A percentile compares a stretch with the other conserved stretches of the same genome.
phyloP scores from a whole-genome alignment of 1,284 basidiomycete species.

The Phenoliferia sp. region DNA sequence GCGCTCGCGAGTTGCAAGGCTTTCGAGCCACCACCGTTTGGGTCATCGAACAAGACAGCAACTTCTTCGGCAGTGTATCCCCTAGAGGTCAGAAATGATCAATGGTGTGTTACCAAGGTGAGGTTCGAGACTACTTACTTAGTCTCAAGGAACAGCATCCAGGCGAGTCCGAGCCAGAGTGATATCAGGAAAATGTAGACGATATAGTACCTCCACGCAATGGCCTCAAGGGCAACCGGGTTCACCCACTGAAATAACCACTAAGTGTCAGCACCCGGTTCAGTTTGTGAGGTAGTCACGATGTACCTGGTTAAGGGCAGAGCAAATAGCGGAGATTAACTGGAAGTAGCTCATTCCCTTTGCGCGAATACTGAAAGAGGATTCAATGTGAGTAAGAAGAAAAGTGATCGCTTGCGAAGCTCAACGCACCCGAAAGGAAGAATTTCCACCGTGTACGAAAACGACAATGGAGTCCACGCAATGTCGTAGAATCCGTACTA shows the following conservation, averaged over 20 bases:
- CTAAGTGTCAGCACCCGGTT: background rate
- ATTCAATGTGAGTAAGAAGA: background rate
- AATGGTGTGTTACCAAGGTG: background rate
- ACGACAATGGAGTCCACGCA: conserved; percentile 57
- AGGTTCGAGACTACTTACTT: conserved; percentile 38
- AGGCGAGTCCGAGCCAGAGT: conserved; percentile 56
- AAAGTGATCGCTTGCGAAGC: background rate
- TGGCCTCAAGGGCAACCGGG: conserved; percentile 56
- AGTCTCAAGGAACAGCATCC: conserved; percentile 65
- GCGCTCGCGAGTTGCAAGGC: background rate
- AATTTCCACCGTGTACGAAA: conserved; percentile 53
- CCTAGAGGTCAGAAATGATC: conserved; percentile 13
- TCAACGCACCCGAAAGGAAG: too few relatives aligned
- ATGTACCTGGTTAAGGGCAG: background rate
- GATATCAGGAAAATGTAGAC: conserved; percentile 53
- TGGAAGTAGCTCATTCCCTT: conserved; percentile 55
- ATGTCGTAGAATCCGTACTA: conserved; percentile 61
- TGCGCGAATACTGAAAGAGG: background rate
- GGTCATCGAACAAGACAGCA: background rate
- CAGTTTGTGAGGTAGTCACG: conserved; percentile 60
- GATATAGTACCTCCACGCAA: conserved; percentile 50
- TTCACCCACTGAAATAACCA: conserved; percentile 81
- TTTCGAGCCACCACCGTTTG: background rate
- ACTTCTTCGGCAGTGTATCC: background rate
- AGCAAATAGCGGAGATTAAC: conserved; percentile 46